Conservation (phyloP, 2,329 filamentous ascomycete genomes). For the Tolypocladium nubicola region DNA sequence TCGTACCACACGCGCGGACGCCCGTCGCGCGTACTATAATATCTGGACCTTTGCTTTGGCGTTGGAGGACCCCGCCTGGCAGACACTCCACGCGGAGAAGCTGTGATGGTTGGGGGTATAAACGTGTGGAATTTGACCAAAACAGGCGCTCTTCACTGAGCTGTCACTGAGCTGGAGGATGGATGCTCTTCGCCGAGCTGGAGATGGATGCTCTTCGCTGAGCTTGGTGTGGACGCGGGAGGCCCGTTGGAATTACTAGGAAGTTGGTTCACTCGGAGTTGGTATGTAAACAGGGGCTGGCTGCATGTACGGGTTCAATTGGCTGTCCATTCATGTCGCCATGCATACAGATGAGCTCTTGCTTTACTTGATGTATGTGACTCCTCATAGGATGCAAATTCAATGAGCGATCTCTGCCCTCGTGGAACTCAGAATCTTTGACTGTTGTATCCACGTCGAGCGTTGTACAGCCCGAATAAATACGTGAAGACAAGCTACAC, state of each 20-base stretch:
- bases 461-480: too few species aligned
- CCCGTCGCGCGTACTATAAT: neutral
- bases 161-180: too few species aligned
- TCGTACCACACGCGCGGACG: neutral
- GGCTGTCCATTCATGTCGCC: neutral
- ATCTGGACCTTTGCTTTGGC: neutral
- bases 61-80: neutral
- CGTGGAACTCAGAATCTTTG: neutral
- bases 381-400: neutral
- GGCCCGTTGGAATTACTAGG: neutral
- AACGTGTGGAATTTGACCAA: neutral
- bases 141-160: neutral
- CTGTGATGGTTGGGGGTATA: neutral
- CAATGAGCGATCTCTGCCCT: neutral
- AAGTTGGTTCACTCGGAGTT: neutral
- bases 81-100: neutral
- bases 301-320: neutral
- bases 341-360: neutral
- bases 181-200: too few species aligned
- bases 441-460: neutral
- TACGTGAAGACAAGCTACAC: too few species aligned
- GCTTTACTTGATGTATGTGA: neutral
- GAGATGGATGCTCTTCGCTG: too few species aligned
- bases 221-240: neutral
- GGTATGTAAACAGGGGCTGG: neutral